Conservation (phyloP, 129 eudicot genomes). For the Ambrosia trifida region DNA sequence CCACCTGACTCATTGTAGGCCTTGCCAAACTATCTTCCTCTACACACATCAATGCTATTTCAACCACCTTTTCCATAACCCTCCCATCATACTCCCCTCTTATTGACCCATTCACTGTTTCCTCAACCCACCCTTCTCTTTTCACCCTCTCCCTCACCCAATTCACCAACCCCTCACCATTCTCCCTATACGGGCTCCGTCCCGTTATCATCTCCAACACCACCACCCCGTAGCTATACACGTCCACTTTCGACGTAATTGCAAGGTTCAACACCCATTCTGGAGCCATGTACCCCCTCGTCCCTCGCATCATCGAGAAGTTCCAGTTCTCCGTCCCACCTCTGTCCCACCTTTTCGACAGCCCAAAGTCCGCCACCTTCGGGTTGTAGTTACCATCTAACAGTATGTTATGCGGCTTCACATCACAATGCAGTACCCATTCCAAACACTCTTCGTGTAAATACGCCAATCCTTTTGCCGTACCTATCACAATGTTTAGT, state of each 20-base stretch:
- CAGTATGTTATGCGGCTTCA: conserved; percentile 39
- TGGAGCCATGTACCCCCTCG: conserved; percentile 40
- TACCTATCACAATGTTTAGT: conserved; percentile 12
- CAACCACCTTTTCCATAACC: conserved; percentile 13
- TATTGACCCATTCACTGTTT: conserved; percentile 14
- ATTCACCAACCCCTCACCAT: background rate
- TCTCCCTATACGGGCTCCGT: conserved; percentile 1
- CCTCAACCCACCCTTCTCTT: conserved; percentile 11
- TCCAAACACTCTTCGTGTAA: conserved; percentile 31
- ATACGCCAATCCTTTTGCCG: conserved; percentile 29
- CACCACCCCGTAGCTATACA: conserved; percentile 34
- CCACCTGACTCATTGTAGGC: conserved; percentile 43
- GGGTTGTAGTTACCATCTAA: conserved; percentile 30
- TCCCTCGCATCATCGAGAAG: conserved; percentile 36
- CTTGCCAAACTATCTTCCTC: conserved; percentile 38
- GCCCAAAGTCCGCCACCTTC: conserved; percentile 36
- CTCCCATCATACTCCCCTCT: conserved; percentile 4
- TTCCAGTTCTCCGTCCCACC: background rate
- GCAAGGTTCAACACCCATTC: conserved; percentile 36
- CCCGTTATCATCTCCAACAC: conserved; percentile 32
- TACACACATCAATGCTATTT: conserved; percentile 26
- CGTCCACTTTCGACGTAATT: conserved; percentile 31
- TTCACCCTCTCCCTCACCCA: conserved; percentile 26
- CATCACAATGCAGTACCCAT: conserved; percentile 30
- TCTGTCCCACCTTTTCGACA: conserved; percentile 27